Conservation (phyloP, 768 basidiomycete genomes). For the Naematelia aurantialba region DNA sequence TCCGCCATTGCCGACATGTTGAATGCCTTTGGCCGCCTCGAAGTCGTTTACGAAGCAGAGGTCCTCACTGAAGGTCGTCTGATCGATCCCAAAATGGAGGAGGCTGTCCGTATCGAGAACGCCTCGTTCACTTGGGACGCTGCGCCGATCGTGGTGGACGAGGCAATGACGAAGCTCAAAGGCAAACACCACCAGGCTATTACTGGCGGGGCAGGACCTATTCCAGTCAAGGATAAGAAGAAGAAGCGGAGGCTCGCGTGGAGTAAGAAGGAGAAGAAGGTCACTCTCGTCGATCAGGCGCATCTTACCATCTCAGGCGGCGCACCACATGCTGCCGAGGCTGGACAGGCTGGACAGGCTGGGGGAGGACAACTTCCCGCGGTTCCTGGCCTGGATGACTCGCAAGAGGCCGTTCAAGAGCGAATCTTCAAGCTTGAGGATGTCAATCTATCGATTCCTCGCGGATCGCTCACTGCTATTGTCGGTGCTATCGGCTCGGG, state of each 20-base stretch:
- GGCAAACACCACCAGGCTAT: slow-evolving; percentile 27
- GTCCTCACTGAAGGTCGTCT: slow-evolving; percentile 60
- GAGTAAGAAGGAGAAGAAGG: slow-evolving; percentile 42
- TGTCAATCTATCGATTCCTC: slow-evolving; percentile 65
- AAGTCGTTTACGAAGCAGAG: slow-evolving; percentile 81
- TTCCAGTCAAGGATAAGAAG: slow-evolving; percentile 18
- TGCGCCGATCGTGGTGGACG: slow-evolving; percentile 51
- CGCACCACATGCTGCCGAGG: slow-evolving; percentile 25
- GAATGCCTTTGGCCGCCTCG: slow-evolving; percentile 72
- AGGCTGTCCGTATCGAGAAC: slow-evolving; percentile 64
- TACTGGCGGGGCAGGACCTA: slow-evolving; percentile 7
- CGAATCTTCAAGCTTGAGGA: slow-evolving; percentile 63
- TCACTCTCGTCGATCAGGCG: slow-evolving; percentile 31
- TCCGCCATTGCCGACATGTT: slow-evolving; percentile 78
- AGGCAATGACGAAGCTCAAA: slow-evolving; percentile 34
- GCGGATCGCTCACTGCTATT: slow-evolving; percentile 75
- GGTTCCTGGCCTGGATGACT: slow-evolving; percentile 12
- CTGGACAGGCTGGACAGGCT: slow-evolving; percentile 23
- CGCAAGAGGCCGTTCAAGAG: slow-evolving; percentile 18
- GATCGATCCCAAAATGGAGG: slow-evolving; percentile 58
- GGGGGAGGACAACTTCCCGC: slow-evolving; percentile 21
- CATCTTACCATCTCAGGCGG: slow-evolving; percentile 37
- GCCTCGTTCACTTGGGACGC: slow-evolving; percentile 86
- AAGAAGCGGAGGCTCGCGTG: slow-evolving; percentile 13
- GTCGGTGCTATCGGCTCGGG: slow-evolving; percentile 72